Base-by-base conservation (phyloP, 768 basidiomycete species). In the Trametes cingulata region DNA sequence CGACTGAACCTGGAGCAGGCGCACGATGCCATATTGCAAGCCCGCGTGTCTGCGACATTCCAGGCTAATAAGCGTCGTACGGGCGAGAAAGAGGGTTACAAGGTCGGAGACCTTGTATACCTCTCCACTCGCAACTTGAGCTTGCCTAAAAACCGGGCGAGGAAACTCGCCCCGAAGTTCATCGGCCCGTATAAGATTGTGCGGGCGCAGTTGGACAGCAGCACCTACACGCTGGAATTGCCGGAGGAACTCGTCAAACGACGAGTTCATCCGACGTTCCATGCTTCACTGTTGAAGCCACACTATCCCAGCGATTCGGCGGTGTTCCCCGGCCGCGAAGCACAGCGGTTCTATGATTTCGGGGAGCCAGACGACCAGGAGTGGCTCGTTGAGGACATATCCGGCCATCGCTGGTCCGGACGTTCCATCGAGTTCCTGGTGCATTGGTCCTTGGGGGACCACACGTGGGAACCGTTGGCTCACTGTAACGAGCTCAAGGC, bases 11-110 rank as follows among this genome's bases (percentile, higher is more conserved):
- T 78, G 0, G 46, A 64, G 2, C 40, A 54, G 0, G 77, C 78
- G 0, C 77, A 80, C 53, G 71, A 81, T 54, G 67, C 71, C 0
- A 74, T 80, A 75, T 80, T 6, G 74, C 58, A 13, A 61, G 69
- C 0, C n/a, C n/a, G n/a, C 40, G 75, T 0, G 68, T 76, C 0
- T 40, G 65, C 5, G 33, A 72, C 73, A 0, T n/a, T 65, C n/a
- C 54, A 72, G 0, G 71, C 75, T 0, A 77, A 81, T 29, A 37
- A 61, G 7, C 56, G 63, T 2, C 24, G 69, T 8, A 20, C 73
- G 12, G 7, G 46, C 6, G 57, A 20, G 2, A n/a, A n/a, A n/a
- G n/a, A n/a, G n/a, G n/a, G n/a, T n/a, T n/a, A n/a, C n/a, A n/a
- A n/a, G n/a, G n/a, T n/a, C n/a, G 75, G 75, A 0, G 64, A 69